phyloP scores from a whole-genome alignment of 2,329 filamentous ascomycete genomes.

The Neophaeococcomyces mojaviensis region DNA sequence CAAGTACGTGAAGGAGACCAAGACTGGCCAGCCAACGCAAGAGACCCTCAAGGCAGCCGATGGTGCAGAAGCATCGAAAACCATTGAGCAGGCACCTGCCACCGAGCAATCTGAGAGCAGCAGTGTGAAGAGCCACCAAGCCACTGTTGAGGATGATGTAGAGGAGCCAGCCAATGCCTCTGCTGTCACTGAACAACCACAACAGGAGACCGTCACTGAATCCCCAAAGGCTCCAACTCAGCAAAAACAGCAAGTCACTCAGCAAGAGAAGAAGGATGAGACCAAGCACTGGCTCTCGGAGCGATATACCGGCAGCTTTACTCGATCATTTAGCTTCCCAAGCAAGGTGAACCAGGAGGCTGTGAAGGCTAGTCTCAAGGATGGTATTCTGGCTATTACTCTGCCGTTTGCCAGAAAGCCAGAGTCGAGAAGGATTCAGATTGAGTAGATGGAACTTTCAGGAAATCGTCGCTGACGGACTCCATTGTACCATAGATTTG shows the following conservation, averaged over 20 bases:
- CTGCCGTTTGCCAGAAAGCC: constrained; percentile 50
- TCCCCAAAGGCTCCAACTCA: constrained; percentile 23
- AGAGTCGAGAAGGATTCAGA: constrained; percentile 45
- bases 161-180: constrained; percentile 23
- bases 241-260: constrained; percentile 21
- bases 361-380: constrained; percentile 55
- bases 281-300: constrained; percentile 54
- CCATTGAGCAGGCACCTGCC: constrained; percentile 10
- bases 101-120: constrained; percentile 14
- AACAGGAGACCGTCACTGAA: constrained; percentile 25
- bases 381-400: constrained; percentile 51
- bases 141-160: constrained; percentile 42
- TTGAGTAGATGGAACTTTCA: constrained; percentile 38
- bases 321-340: constrained; percentile 53
- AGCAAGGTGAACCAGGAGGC: constrained; percentile 50
- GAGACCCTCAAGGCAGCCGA: constrained; percentile 10
- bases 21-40: constrained; percentile 12
- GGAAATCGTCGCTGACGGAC: not conserved
- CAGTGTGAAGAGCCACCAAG: constrained; percentile 28
- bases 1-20: constrained; percentile 28
- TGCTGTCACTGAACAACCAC: constrained; percentile 1
- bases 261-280: constrained; percentile 22
- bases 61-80: constrained; percentile 14
- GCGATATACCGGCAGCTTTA: constrained; percentile 53
- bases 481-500: not conserved